Percentiles rank a stretch among this genome's conserved stretches.
Conservation (phyloP, 1,284 basidiomycete genomes). For the Puccinia hordei region DNA sequence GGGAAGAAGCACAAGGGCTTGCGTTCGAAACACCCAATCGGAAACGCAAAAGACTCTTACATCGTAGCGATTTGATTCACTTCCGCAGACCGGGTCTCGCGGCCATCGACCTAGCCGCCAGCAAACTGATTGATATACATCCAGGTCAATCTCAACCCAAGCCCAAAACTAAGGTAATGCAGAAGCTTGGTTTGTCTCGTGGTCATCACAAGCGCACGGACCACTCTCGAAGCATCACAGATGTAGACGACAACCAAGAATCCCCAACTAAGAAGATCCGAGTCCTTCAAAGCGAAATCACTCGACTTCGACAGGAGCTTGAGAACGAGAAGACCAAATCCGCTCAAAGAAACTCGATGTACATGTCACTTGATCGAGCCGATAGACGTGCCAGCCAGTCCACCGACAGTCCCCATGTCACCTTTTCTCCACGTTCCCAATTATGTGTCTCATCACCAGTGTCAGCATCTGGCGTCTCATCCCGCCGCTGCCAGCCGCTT, state of each 20-base stretch:
- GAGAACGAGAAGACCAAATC: slow-evolving; percentile 40
- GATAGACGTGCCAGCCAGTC: not conserved
- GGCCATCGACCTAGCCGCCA: slow-evolving; percentile 15
- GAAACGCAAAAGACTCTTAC: slow-evolving; percentile 39
- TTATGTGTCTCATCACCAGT: slow-evolving; percentile 24
- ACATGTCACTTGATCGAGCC: slow-evolving; percentile 16
- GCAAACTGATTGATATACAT: not conserved
- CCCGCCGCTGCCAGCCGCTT: not conserved
- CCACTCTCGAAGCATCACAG: not conserved
- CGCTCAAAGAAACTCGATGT: slow-evolving; percentile 6
- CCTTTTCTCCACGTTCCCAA: slow-evolving; percentile 32
- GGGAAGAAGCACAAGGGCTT: slow-evolving; percentile 27
- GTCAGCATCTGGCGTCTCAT: slow-evolving; percentile 1
- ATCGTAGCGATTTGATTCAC: slow-evolving; percentile 21
- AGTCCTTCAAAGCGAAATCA: slow-evolving; percentile 39
- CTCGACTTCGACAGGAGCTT: slow-evolving; percentile 31
- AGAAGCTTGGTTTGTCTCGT: slow-evolving; percentile 33
- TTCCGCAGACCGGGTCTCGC: slow-evolving; percentile 29
- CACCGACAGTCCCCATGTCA: slow-evolving; percentile 2
- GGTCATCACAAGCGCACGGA: not conserved
- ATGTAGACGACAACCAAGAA: slow-evolving; percentile 12
- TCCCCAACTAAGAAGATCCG: slow-evolving; percentile 48
- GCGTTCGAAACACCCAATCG: not conserved
- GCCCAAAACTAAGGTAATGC: slow-evolving; percentile 41
- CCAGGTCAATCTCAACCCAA: slow-evolving; percentile 29